Conservation (phyloP, 108 stramenopile genomes). For the Nitzschia inconspicua region DNA sequence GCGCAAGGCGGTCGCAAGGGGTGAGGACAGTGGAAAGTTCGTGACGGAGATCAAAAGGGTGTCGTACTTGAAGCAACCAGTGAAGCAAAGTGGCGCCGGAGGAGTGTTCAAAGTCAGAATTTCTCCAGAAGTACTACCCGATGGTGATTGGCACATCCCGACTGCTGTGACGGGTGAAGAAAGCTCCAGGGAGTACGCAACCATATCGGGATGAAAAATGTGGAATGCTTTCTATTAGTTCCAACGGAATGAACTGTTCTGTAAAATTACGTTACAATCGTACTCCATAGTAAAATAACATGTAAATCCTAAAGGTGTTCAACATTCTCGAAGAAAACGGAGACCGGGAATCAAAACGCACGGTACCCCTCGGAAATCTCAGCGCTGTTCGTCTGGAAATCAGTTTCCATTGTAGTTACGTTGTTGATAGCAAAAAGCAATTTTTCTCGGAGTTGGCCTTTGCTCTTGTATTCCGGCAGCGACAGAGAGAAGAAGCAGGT, state of each 20-base stretch:
- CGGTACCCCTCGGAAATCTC: conserved; percentile 85
- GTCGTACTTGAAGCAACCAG: conserved; percentile 46
- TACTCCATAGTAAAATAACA: too few relatives aligned
- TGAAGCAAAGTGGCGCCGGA: conserved; percentile 41
- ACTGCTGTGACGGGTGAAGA: too few relatives aligned
- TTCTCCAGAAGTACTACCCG: conserved; percentile 43
- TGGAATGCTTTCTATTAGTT: too few relatives aligned
- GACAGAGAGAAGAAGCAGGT: conserved; percentile 97
- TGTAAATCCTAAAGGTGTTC: too few relatives aligned
- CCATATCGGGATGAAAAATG: too few relatives aligned
- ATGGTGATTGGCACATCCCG: too few relatives aligned
- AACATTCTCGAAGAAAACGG: too few relatives aligned
- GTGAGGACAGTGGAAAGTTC: conserved; percentile 54
- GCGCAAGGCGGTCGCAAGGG: conserved; percentile 60
- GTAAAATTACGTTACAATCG: too few relatives aligned
- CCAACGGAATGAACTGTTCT: too few relatives aligned
- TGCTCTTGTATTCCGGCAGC: conserved; percentile 85
- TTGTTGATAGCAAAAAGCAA: conserved; percentile 93
- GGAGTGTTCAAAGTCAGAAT: conserved; percentile 65
- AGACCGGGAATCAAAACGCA: conserved; percentile 47
- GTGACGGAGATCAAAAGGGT: conserved; percentile 70
- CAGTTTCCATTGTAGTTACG: conserved; percentile 96
- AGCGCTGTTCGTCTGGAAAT: conserved; percentile 89
- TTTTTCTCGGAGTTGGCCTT: conserved; percentile 77
- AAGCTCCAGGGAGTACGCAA: too few relatives aligned